These are phyloP conservation scores for Neonectria hederae DNA, from an alignment of 2,329 filamentous ascomycete genomes.

Conservation along the genomic window DNA sequence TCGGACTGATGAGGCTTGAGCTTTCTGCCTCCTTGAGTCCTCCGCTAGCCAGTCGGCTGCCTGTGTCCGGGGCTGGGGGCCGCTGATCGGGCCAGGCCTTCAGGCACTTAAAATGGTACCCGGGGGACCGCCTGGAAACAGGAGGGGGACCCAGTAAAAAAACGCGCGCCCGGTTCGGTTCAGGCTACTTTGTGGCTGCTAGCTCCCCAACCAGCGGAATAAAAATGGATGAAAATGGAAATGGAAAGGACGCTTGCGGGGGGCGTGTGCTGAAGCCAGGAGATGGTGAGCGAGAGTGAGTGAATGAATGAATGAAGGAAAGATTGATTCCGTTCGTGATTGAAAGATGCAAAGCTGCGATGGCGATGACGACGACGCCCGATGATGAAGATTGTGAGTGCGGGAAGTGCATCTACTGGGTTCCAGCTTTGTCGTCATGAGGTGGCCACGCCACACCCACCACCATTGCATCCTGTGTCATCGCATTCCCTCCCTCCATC, in stretches of 20 bases:
- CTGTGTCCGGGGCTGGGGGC: constrained; percentile 22
- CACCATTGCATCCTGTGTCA: not conserved
- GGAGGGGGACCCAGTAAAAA: constrained; percentile 13
- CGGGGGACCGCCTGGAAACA: not conserved
- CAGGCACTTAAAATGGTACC: constrained; percentile 18
- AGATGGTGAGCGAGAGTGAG: not conserved
- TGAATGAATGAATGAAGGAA: not conserved
- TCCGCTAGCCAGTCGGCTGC: constrained; percentile 3
- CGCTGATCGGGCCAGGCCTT: constrained; percentile 12
- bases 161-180: constrained; percentile 1
- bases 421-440: constrained; percentile 9
- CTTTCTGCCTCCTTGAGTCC: constrained; percentile 20
- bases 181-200: constrained; percentile 16
- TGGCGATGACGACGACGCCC: constrained; percentile 6
- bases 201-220: constrained; percentile 31
- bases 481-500: not conserved
- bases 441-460: constrained; percentile 19
- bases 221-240: constrained; percentile 26
- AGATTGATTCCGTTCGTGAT: not conserved
- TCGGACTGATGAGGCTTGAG: constrained; percentile 34
- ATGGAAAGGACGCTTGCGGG: constrained; percentile 23
- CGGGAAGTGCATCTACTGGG: constrained; percentile 4
- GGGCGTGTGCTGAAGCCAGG: not conserved
- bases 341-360: not conserved
- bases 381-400: not conserved